phyloP scores from a whole-genome alignment of 2,329 filamentous ascomycete species.

The Boeremia lycopersici region DNA sequence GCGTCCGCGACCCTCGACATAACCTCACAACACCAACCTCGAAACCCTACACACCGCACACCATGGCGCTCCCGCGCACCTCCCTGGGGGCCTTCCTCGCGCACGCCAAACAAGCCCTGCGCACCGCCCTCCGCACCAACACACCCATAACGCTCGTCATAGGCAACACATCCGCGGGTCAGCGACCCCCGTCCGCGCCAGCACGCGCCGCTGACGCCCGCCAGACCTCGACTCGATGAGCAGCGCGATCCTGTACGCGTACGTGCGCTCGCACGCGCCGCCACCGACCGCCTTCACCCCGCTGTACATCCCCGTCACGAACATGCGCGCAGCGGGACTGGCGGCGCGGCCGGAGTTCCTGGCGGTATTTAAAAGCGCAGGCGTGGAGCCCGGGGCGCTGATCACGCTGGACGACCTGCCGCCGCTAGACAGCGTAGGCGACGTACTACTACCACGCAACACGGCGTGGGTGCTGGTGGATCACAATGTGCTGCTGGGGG shows the following conservation, averaged over 20 bases:
- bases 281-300: constrained; percentile 52
- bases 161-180: constrained; percentile 60
- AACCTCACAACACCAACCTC: too few species aligned
- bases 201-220: constrained; percentile 1
- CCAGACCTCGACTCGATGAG: constrained; percentile 82
- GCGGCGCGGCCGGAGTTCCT: constrained; percentile 74
- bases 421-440: constrained; percentile 57
- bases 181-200: neutral
- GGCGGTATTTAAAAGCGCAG: constrained; percentile 67
- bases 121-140: constrained; percentile 47
- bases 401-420: constrained; percentile 68
- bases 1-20: too few species aligned
- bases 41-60: too few species aligned
- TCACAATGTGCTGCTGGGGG: constrained; percentile 74
- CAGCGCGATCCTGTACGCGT: constrained; percentile 74
- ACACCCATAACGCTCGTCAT: constrained; percentile 57
- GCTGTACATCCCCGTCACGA: constrained; percentile 74
- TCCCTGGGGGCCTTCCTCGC: constrained; percentile 55
- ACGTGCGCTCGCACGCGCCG: constrained; percentile 68
- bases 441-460: constrained; percentile 56
- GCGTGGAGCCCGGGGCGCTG: constrained; percentile 65
- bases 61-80: constrained; percentile 52
- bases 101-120: constrained; percentile 52
- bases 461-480: constrained; percentile 78
- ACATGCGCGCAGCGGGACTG: constrained; percentile 72